Conservation (phyloP, 1,139 yeast species). For the Entelexis paramagnoliae region DNA sequence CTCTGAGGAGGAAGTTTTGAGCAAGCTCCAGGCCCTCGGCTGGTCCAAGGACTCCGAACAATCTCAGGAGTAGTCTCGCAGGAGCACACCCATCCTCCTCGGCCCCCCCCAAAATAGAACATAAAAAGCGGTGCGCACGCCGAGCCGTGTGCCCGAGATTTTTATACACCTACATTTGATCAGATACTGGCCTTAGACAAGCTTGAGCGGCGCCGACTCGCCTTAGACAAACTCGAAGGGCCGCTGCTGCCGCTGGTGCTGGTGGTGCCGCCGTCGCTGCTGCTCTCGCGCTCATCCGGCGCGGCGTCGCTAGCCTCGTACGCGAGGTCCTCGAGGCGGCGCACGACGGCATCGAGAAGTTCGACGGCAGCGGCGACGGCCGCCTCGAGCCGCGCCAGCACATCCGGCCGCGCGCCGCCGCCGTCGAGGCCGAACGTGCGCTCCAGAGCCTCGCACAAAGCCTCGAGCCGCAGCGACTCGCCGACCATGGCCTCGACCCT, state of each 20-base stretch:
- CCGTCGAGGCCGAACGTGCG: background rate
- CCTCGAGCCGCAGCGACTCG: background rate
- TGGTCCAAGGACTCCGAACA: constrained; percentile 44
- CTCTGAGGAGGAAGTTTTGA: constrained; percentile 70
- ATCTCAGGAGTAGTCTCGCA: background rate
- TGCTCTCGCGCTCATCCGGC: background rate
- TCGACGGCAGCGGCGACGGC: constrained; percentile 66
- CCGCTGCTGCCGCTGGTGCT: too few relatives aligned
- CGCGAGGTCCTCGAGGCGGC: background rate
- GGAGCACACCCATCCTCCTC: background rate
- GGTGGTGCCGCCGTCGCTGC: too few relatives aligned
- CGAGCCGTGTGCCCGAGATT: too few relatives aligned
- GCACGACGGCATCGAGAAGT: constrained; percentile 39
- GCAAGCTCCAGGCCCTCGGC: constrained; percentile 63
- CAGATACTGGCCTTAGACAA: too few relatives aligned
- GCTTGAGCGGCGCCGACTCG: too few relatives aligned
- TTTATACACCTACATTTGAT: too few relatives aligned
- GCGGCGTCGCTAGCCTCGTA: background rate
- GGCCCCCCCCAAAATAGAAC: too few relatives aligned
- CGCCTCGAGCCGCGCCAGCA: constrained; percentile 64
- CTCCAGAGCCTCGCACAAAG: background rate
- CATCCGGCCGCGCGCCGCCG: background rate
- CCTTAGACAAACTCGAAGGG: too few relatives aligned
- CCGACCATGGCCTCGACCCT: background rate
- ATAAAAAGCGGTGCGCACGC: too few relatives aligned